Conservation (phyloP, 1,284 basidiomycete species). For the Veloboletus limbatus region DNA sequence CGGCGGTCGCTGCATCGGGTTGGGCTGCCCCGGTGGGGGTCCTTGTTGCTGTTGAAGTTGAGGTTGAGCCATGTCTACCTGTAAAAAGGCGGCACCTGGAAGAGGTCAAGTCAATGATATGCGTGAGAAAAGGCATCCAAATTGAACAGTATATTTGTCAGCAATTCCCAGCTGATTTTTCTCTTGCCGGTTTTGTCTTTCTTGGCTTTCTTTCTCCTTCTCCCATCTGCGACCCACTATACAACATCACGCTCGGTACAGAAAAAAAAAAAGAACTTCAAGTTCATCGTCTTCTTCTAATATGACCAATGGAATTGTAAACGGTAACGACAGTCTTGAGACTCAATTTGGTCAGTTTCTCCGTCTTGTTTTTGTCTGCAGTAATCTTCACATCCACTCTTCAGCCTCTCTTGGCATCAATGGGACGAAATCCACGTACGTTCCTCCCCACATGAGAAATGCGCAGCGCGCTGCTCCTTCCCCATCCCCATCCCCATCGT, state of each 20-base stretch:
- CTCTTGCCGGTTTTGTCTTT: slow-evolving; percentile 14
- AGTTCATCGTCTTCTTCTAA: slow-evolving; percentile 44
- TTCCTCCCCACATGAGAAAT: slow-evolving; percentile 88
- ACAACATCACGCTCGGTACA: slow-evolving; percentile 17
- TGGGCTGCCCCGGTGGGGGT: slow-evolving; percentile 16
- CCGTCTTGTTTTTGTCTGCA: slow-evolving; percentile 5
- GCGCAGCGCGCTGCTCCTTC: slow-evolving; percentile 76
- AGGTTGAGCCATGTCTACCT: slow-evolving; percentile 34
- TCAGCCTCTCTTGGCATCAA: slow-evolving; percentile 70
- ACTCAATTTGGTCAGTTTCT: slow-evolving; percentile 69
- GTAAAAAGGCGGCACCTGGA: too few relatives aligned
- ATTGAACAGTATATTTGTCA: slow-evolving; percentile 18
- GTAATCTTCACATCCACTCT: slow-evolving; percentile 24
- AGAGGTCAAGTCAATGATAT: not conserved
- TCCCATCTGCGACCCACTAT: slow-evolving; percentile 23
- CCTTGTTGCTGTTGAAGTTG: slow-evolving; percentile 27
- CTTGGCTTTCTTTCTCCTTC: slow-evolving; percentile 24
- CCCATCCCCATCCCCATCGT: slow-evolving; percentile 37
- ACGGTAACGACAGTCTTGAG: slow-evolving; percentile 76
- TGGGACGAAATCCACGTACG: slow-evolving; percentile 78
- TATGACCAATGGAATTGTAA: slow-evolving; percentile 88
- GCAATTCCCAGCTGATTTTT: slow-evolving; percentile 31
- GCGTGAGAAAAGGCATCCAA: slow-evolving; percentile 13
- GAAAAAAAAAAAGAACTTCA: slow-evolving; percentile 28
- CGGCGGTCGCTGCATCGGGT: slow-evolving; percentile 32